A percentile compares a stretch with the other conserved stretches of the same genome.
Evolutionary conservation across 2,329 filamentous ascomycete genomes (phyloP).

Genomic region (Ophiobolus disseminans): DNA sequence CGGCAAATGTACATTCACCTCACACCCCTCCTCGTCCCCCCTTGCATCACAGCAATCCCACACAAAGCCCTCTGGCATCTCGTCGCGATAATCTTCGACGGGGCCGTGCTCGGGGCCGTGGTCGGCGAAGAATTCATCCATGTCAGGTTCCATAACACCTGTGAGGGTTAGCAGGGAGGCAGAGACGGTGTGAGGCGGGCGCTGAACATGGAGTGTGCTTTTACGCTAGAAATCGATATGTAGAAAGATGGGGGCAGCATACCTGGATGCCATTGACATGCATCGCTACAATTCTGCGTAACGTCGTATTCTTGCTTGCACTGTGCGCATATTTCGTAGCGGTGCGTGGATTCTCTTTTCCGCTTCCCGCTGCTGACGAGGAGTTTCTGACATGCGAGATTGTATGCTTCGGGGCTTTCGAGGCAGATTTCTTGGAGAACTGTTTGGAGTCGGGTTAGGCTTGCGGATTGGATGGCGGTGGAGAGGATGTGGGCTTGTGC

Average conservation of each 20-base stretch:
- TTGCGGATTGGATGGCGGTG: slow-evolving; percentile 1
- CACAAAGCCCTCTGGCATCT: slow-evolving; percentile 10
- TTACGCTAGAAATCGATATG: no score
- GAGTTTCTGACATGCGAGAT: background rate
- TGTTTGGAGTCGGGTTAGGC: background rate
- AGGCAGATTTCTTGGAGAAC: background rate
- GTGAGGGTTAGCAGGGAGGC: background rate
- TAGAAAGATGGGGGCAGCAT: background rate
- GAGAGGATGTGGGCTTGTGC: background rate
- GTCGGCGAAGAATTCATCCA: slow-evolving; percentile 6
- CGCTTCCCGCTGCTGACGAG: background rate
- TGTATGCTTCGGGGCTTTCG: background rate
- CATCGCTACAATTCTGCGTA: slow-evolving; percentile 11
- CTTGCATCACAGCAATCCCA: slow-evolving; percentile 6
- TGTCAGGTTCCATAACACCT: background rate
- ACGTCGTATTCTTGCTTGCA: slow-evolving; percentile 28
- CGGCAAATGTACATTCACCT: no score
- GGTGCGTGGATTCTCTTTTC: background rate
- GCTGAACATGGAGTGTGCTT: no score
- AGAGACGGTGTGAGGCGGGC: no score
- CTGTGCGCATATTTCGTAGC: slow-evolving; percentile 17
- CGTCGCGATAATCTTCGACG: background rate
- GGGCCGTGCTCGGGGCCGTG: background rate
- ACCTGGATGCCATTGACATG: slow-evolving; percentile 27
- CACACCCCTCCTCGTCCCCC: background rate